Percentiles rank a stretch among this genome's conserved stretches.
These are phyloP conservation scores for Babesia ovis DNA, from an alignment of 169 alveolate genomes.

Conservation along the genomic window DNA sequence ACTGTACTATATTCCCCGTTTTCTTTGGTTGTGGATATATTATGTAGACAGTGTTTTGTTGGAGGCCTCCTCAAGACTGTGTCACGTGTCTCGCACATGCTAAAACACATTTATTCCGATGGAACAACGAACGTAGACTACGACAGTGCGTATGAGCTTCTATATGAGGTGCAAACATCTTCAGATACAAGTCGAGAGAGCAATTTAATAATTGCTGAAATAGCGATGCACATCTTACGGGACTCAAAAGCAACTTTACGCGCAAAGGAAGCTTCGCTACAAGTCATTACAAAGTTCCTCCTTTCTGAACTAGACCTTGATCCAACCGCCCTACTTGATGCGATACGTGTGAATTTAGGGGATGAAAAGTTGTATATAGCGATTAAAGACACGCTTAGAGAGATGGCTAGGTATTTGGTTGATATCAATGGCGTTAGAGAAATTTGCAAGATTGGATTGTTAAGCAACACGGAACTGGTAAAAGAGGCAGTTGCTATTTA, in stretches of 20 bases:
- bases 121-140: background rate
- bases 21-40: background rate
- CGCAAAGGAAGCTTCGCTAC: constrained; percentile 9
- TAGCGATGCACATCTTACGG: background rate
- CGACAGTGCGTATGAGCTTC: background rate
- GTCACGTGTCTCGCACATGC: background rate
- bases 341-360: background rate
- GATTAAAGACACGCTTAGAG: constrained; percentile 12
- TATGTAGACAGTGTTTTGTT: background rate
- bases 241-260: background rate
- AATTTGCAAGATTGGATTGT: constrained; percentile 26
- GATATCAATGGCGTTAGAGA: constrained; percentile 2
- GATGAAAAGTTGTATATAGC: constrained; percentile 11
- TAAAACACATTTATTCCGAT: constrained; percentile 4
- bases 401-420: constrained; percentile 21
- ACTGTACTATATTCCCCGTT: background rate
- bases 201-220: constrained; percentile 1
- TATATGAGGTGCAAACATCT: background rate
- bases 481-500: constrained; percentile 9
- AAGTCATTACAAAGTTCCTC: background rate
- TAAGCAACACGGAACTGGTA: constrained; percentile 5
- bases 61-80: background rate
- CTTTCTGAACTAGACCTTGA: background rate
- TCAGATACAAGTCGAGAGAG: background rate
- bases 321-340: background rate